A percentile compares a stretch with the other conserved stretches of the same genome.
phyloP scores from a whole-genome alignment of 2,329 filamentous ascomycete species.

The Talaromyces islandicus region DNA sequence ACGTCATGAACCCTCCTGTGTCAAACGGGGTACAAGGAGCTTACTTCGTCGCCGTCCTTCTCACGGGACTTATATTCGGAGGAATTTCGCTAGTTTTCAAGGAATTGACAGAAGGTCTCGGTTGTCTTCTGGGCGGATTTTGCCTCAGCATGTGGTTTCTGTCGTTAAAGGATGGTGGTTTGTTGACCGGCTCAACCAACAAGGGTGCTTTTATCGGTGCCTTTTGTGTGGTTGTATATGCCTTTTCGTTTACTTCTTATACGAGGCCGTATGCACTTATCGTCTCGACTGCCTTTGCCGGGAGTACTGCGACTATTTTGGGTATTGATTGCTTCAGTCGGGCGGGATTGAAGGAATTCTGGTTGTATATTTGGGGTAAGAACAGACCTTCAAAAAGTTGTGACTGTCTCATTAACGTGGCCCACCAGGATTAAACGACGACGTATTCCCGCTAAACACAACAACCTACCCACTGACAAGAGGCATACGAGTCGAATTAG shows the following conservation, averaged over 20 bases:
- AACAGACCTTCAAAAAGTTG: constrained; percentile 10
- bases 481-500: constrained; percentile 79
- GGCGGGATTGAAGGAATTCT: constrained; percentile 93
- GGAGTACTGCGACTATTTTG: constrained; percentile 70
- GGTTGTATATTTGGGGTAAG: constrained; percentile 81
- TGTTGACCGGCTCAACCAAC: constrained; percentile 57
- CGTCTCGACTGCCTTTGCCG: constrained; percentile 68
- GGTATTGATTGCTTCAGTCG: constrained; percentile 87
- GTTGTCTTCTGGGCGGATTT: constrained; percentile 81
- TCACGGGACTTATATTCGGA: constrained; percentile 70
- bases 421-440: constrained; percentile 59
- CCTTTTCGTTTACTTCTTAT: constrained; percentile 70
- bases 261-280: constrained; percentile 77
- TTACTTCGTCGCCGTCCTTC: constrained; percentile 71
- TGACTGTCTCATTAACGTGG: constrained; percentile 12
- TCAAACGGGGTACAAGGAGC: constrained; percentile 72
- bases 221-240: constrained; percentile 63
- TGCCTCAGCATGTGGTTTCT: constrained; percentile 88
- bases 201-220: constrained; percentile 70
- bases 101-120: constrained; percentile 78
- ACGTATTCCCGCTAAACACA: constrained; percentile 71
- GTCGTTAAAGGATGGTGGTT: constrained; percentile 66
- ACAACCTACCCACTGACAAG: constrained; percentile 78
- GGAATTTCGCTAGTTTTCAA: constrained; percentile 70
- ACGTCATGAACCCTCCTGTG: constrained; percentile 78